Evolutionary conservation across 2,329 filamentous ascomycete species (phyloP), one percentile per base, ranked within the genome.

Genomic region (Ceratocystiopsis minuta): DNA sequence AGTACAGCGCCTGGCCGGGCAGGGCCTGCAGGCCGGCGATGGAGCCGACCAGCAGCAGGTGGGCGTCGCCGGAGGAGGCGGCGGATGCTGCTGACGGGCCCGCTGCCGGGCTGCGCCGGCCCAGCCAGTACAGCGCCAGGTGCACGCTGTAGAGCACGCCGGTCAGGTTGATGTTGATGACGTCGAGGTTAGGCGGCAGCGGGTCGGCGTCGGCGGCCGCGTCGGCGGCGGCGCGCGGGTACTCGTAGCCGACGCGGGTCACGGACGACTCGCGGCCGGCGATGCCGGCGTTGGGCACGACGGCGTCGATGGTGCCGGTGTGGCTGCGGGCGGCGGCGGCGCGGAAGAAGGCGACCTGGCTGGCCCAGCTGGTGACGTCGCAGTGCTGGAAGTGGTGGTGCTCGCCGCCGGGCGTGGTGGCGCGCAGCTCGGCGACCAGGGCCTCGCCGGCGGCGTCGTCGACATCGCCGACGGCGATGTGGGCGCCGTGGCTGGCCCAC

Each of bases 251-350:
- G 7, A 49, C 48, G 17, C 52, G 49, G 6, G 52, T 48, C 13
- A 49, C 49, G 37, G 43, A 43, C 6, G 51, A 43, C 31, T 55
- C 40, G 31, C 54, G 52, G 34, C 64, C 63, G 37, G 64, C 61
- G 47, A 80, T 68, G 40, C 77, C 78, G 0, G 77, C 77, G 53
- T 79, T 80, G 47, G 75, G 73, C 37, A 80, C 72, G 7, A 79
- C 74, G 15, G 65, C 61, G 54, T 80, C 72, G 46, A 80, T 67
- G 16, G 65, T 66, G 14, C 67, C 66, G 40, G 67, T 61, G 1
- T 62, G 61, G 46, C 71, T 75, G 43, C 71, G 58, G 42, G 61
- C 60, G 35, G 66, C 60, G 2, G 75, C 73, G 36, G 66, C 59
- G 39, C 70, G 69, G 61, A 81, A 82, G 40, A 80, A 62, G 20